phyloP scores from a whole-genome alignment of 2,329 filamentous ascomycete species.

The Bipolaris victoriae region DNA sequence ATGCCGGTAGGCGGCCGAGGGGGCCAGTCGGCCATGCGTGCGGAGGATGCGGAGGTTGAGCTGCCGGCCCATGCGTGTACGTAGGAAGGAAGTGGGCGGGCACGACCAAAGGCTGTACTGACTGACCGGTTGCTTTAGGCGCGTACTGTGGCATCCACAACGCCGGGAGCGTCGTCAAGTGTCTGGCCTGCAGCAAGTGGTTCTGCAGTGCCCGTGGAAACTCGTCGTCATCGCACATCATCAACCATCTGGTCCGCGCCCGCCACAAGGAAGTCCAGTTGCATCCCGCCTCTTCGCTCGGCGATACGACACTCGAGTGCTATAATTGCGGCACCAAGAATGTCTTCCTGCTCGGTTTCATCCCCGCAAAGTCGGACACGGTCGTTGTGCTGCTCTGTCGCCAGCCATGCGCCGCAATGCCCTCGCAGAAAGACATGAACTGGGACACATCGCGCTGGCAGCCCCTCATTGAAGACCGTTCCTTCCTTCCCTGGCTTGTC shows the following conservation, averaged over 20 bases:
- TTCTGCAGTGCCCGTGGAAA: conserved; percentile 98
- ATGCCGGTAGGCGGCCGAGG: conserved; percentile 78
- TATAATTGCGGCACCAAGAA: conserved; percentile 99
- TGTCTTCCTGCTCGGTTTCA: conserved; percentile 95
- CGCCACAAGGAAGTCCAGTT: conserved; percentile 98
- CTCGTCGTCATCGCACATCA: conserved; percentile 94
- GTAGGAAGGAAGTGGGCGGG: conserved; percentile 6
- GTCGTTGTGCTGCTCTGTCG: conserved; percentile 96
- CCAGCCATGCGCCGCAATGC: conserved; percentile 92
- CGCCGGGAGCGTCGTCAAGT: conserved; percentile 93
- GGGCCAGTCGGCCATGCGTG: conserved; percentile 58
- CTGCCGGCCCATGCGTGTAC: conserved; percentile 83
- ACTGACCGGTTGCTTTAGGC: conserved; percentile 17
- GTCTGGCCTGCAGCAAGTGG: conserved; percentile 95
- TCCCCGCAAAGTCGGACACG: conserved; percentile 97
- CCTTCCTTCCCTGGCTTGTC: conserved; percentile 93
- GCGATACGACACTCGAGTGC: conserved; percentile 95
- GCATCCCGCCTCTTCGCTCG: conserved; percentile 88
- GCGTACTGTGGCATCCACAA: conserved; percentile 98
- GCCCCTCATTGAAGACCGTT: conserved; percentile 94
- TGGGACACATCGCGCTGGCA: conserved; percentile 99
- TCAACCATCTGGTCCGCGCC: conserved; percentile 96
- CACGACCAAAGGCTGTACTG: background rate
- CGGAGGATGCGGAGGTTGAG: conserved; percentile 73
- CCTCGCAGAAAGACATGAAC: conserved; percentile 98